phyloP scores from a whole-genome alignment of 225 moss, liverwort and hornwort genomes.

The Pleurozium schreberi region DNA sequence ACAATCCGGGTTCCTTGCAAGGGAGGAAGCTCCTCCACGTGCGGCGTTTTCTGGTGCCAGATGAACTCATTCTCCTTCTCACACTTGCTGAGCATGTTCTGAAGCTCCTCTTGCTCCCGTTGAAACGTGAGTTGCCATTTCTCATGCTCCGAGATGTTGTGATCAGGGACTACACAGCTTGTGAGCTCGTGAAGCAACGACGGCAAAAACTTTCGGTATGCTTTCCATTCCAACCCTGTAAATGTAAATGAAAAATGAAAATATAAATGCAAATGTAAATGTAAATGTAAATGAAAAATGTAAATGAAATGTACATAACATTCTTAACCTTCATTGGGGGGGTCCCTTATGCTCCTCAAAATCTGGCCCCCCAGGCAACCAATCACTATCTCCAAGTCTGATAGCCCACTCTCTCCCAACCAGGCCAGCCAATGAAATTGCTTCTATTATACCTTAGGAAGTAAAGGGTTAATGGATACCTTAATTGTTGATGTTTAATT shows the following conservation, averaged over 20 bases:
- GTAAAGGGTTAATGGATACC: too few relatives aligned
- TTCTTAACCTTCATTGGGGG: too few relatives aligned
- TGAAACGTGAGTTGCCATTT: constrained; percentile 10
- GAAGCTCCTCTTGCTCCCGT: constrained; percentile 48
- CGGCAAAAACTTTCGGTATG: constrained; percentile 3
- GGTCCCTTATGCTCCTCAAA: too few relatives aligned
- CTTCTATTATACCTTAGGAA: too few relatives aligned
- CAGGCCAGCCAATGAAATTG: too few relatives aligned
- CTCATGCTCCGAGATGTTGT: background rate
- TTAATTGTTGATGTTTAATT: too few relatives aligned
- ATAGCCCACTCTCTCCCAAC: too few relatives aligned
- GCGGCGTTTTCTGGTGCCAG: constrained; percentile 55
- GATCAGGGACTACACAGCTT: background rate
- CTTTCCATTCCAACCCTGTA: background rate
- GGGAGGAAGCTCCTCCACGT: constrained; percentile 54
- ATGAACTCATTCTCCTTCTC: constrained; percentile 79
- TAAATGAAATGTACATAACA: background rate
- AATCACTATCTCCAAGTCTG: too few relatives aligned
- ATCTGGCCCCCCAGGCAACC: too few relatives aligned
- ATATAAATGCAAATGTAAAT: too few relatives aligned
- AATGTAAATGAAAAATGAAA: too few relatives aligned
- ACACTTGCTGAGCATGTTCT: constrained; percentile 47
- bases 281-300: too few relatives aligned
- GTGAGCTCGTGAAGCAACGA: background rate
- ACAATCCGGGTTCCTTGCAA: constrained; percentile 80